Conservation (phyloP, 345 rosid species). For the Salix purpurea region DNA sequence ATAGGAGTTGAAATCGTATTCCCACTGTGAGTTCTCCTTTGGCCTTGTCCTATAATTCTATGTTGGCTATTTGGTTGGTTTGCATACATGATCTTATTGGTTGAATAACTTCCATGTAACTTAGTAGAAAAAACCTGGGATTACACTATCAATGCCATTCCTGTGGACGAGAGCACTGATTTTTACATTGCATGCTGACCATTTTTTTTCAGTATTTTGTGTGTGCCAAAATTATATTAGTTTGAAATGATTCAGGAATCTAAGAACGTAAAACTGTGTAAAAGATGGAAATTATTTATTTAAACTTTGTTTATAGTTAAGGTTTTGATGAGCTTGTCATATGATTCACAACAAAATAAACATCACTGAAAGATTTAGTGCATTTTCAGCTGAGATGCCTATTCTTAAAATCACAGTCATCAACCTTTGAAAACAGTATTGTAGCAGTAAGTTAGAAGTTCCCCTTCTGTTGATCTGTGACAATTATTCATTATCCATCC, state of each 20-base stretch:
- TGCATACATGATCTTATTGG: background rate
- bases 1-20: constrained; percentile 73
- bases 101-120: background rate
- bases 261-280: background rate
- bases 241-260: background rate
- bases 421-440: background rate
- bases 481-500: background rate
- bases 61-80: background rate
- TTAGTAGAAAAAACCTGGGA: background rate
- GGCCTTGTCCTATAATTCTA: background rate
- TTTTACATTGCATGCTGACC: background rate
- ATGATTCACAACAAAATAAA: background rate
- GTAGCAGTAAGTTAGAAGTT: background rate
- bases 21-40: constrained; percentile 49
- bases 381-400: background rate
- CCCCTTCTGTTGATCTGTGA: background rate
- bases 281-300: background rate
- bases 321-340: background rate
- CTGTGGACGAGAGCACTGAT: no score
- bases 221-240: background rate
- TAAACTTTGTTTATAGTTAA: background rate
- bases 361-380: background rate
- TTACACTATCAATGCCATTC: no score
- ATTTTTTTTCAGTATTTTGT: background rate
- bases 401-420: background rate